Evolutionary conservation across 2,329 filamentous ascomycete species (phyloP), one percentile per base, ranked within the genome.

Genomic region (Sporothrix humicola): DNA sequence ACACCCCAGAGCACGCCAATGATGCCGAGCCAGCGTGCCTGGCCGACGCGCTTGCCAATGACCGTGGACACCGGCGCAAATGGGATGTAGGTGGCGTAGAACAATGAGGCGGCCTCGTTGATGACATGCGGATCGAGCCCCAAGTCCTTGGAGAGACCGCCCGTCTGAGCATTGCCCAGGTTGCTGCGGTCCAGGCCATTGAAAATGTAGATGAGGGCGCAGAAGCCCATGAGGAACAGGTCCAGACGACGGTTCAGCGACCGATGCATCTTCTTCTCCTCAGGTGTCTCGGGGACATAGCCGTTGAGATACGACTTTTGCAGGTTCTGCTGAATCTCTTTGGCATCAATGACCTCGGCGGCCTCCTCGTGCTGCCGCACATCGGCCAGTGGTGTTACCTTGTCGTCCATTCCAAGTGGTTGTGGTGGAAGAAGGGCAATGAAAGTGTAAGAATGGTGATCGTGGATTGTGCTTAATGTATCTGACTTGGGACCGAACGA

Each of bases 21-120:
- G n/a, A 58, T 61, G 26, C 54, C 58, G 59, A 52, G 84, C 84
- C 84, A 85, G 75, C 81, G 80, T 61, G 80, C 78, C 65, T 79
- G 79, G 2, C 83, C 83, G 23, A 83, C 75, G 71, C 79, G 80
- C 72, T 81, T 77, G 7, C 82, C 83, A 13, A 82, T 76, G 2
- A 81, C 82, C 0, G 87, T 87, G 2, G 87, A 87, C 0, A 87
- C 79, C 0, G 88, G 87, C 76, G 89, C 88, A 13, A 89, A 81
- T 0, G 85, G 76, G n/a, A 90, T 87, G 76, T 89, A 90, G 73
- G 87, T 86, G 76, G 85, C 83, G 77, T 88, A 90, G 82, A 89
- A 89, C 71, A 85, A 82, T 26, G 86, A 86, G 10, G 89, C 85
- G 2, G 87, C 86, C 4, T 83, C 83, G 76, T 89, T 89, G 72